phyloP scores from a whole-genome alignment of 768 basidiomycete species.

The Calocybe indica region DNA sequence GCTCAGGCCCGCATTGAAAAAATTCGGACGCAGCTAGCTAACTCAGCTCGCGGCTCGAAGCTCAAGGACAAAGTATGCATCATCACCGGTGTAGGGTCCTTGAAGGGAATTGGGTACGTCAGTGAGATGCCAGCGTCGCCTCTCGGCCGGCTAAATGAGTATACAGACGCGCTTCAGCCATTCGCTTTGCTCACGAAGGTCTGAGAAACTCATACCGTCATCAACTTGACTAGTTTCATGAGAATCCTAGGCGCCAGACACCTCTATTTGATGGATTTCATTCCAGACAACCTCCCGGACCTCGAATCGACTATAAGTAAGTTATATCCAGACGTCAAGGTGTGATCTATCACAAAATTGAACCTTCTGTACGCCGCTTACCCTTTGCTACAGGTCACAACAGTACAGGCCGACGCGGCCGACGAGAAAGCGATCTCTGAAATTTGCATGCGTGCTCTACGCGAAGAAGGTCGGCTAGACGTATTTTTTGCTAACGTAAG shows the following conservation, averaged over 20 bases:
- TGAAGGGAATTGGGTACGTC: conserved; percentile 83
- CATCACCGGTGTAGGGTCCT: conserved; percentile 82
- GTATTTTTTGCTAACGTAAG: conserved; percentile 93
- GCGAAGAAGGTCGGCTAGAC: conserved; percentile 83
- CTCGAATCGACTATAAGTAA: conserved; percentile 63
- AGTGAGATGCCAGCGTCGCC: neutral
- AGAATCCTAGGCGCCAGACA: conserved; percentile 57
- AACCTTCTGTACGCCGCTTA: neutral
- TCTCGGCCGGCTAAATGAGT: neutral
- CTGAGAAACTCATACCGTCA: conserved; percentile 3
- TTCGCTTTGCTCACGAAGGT: conserved; percentile 82
- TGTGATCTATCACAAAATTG: conserved; percentile 15
- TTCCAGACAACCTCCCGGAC: conserved; percentile 58
- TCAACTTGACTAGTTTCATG: neutral
- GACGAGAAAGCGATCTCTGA: conserved; percentile 63
- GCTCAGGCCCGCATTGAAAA: conserved; percentile 62
- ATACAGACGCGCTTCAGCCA: conserved; percentile 60
- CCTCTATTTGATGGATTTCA: conserved; percentile 72
- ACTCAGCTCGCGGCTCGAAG: conserved; percentile 43
- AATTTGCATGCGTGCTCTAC: conserved; percentile 65
- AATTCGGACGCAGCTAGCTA: conserved; percentile 63
- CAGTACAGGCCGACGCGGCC: conserved; percentile 76
- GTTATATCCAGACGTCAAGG: conserved; percentile 76
- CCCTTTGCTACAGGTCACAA: conserved; percentile 59
- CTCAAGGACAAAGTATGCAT: conserved; percentile 79